Conservation (phyloP, 768 basidiomycete species). For the Boletus rex-veris region DNA sequence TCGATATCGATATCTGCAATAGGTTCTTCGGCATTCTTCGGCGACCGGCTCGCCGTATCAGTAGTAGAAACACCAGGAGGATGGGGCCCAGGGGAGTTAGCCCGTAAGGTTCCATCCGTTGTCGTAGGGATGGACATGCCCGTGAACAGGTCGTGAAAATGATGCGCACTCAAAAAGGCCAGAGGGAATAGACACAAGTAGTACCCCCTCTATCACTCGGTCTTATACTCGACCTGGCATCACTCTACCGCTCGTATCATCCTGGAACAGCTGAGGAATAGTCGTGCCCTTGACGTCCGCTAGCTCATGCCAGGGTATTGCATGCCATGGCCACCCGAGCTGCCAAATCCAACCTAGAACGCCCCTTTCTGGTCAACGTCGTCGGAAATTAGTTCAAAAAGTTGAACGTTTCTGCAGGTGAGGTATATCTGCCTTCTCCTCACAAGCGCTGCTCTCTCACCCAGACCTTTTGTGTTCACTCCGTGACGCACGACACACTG, state of each 20-base stretch:
- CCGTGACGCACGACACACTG: not conserved
- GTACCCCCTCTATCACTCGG: constrained; percentile 1
- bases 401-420: constrained; percentile 4
- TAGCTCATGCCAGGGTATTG: constrained; percentile 1
- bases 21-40: constrained; percentile 2
- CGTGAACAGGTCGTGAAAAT: constrained; percentile 1
- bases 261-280: not conserved
- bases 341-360: not conserved
- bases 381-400: constrained; percentile 9
- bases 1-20: constrained; percentile 38
- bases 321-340: not conserved
- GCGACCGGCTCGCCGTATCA: not conserved
- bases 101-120: not conserved
- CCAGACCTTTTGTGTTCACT: not conserved
- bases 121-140: constrained; percentile 11
- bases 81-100: not conserved
- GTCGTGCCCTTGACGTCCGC: not conserved
- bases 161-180: constrained; percentile 3
- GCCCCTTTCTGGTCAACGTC: not conserved
- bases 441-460: constrained; percentile 8
- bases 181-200: not conserved
- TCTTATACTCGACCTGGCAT: constrained; percentile 21
- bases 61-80: not conserved
- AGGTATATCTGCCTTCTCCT: constrained; percentile 16
- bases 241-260: not conserved